A percentile compares a stretch with the other conserved stretches of the same genome.
Evolutionary conservation across 1,284 basidiomycete genomes (phyloP).

Genomic region (Microbotryum scabiosae): DNA sequence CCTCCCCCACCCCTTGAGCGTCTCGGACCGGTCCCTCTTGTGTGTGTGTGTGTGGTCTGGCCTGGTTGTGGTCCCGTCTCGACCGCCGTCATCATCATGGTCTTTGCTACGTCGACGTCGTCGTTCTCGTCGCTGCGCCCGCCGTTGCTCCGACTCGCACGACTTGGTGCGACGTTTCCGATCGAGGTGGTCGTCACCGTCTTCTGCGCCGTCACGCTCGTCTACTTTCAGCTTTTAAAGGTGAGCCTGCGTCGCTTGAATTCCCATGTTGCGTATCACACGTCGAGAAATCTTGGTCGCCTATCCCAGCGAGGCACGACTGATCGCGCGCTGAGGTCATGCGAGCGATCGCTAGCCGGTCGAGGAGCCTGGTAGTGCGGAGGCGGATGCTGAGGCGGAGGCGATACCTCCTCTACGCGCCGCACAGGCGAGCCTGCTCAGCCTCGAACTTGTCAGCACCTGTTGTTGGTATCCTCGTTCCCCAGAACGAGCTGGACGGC

Average conservation of each 20-base stretch:
- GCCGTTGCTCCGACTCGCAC: slow-evolving; percentile 36
- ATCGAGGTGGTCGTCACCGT: slow-evolving; percentile 80
- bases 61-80: not conserved
- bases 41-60: no score
- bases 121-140: slow-evolving; percentile 23
- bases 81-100: slow-evolving; percentile 9
- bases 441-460: no score
- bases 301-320: no score
- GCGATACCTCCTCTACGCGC: no score
- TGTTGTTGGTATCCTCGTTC: no score
- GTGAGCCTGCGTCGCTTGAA: slow-evolving; percentile 40
- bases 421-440: no score
- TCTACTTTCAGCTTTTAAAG: slow-evolving; percentile 82
- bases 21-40: not conserved
- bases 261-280: slow-evolving; percentile 49
- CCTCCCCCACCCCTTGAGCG: not conserved
- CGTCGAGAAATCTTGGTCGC: no score
- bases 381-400: no score
- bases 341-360: no score
- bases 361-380: no score
- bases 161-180: slow-evolving; percentile 43
- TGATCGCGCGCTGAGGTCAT: no score
- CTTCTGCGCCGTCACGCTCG: slow-evolving; percentile 75
- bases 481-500: no score
- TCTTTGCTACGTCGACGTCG: slow-evolving; percentile 23